These are phyloP conservation scores for Cladosporium oxysporum DNA, from an alignment of 2,329 filamentous ascomycete species.

Conservation along the genomic window DNA sequence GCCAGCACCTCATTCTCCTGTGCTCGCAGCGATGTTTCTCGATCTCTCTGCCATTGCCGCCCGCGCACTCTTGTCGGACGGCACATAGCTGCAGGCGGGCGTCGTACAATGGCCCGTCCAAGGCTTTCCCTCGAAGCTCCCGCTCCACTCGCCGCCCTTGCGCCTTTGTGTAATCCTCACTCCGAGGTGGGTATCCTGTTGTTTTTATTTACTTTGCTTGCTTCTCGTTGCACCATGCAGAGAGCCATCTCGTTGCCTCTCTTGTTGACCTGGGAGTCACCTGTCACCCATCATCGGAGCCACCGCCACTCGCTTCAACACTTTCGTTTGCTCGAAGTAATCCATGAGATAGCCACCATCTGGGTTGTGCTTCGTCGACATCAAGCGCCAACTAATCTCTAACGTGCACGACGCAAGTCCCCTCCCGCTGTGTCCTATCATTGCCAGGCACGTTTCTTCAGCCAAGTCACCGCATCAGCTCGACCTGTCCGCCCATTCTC, in stretches of 20 bases:
- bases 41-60: slow-evolving; percentile 1
- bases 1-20: slow-evolving; percentile 10
- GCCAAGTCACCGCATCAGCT: slow-evolving; percentile 13
- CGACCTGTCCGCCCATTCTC: slow-evolving; percentile 23
- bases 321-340: slow-evolving; percentile 8
- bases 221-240: slow-evolving; percentile 26
- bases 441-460: slow-evolving; percentile 12
- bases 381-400: not conserved
- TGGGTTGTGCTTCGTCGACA: slow-evolving; percentile 4
- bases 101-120: slow-evolving; percentile 20
- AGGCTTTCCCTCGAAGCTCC: slow-evolving; percentile 14
- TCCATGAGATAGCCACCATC: slow-evolving; percentile 4
- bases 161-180: slow-evolving; percentile 29
- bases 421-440: slow-evolving; percentile 10
- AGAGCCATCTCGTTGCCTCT: slow-evolving; percentile 23
- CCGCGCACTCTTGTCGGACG: slow-evolving; percentile 15
- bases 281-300: slow-evolving; percentile 22
- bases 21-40: slow-evolving; percentile 5
- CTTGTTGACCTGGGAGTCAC: slow-evolving; percentile 19
- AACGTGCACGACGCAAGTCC: slow-evolving; percentile 8
- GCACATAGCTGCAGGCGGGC: slow-evolving; percentile 16
- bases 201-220: slow-evolving; percentile 24
- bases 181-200: slow-evolving; percentile 19
- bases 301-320: slow-evolving; percentile 21
- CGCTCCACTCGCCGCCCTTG: slow-evolving; percentile 28